Base-by-base conservation (phyloP, 352 stramenopile species). In the Globisporangium middletonii region DNA sequence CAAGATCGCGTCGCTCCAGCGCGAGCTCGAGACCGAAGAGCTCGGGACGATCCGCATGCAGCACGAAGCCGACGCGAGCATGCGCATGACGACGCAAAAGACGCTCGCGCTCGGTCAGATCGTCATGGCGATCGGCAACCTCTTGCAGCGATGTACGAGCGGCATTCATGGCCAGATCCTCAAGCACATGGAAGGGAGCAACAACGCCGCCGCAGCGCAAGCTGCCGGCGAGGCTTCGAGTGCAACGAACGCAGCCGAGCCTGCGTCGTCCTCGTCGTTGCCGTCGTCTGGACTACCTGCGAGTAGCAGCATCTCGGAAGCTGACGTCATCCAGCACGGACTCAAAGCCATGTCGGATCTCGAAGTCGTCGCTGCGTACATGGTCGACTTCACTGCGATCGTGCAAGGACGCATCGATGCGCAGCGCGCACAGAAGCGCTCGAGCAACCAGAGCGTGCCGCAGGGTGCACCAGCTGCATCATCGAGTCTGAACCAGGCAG, bases 321-420 rank as follows among this genome's bases (percentile, higher is more conserved):
- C 74, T 1, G 88, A 97, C 30, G 76, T 97, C 19, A 77, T 95
- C 43, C 77, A 89, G 49, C 88, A 96, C 46, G 88, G 87, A 8
- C 69, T 84, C 38, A 85, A 89, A n/a, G 84, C 92, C 45, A 88
- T 95, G 67, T 67, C 79, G 7, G 81, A 97, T 53, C 73, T 98
- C 11, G 92, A 98, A 50, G 86, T 97, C 13, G 93, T 98, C 26
- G 90, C 86, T 1, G 83, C 88, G 12, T 98, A 98, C 66, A 97
- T 98, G 85, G 75, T 83, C 26, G 92, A 98, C 67, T 98, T 97
- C 55, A 89, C 79, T 0, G 79, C 77, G 2, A 92, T 93, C 47
- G 80, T 92, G 2, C 82, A 92, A 33, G 71, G 73, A 1, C 71
- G 84, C 8, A 72, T 90, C 28, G 84, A 94, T 52, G 72, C 71